Conservation (phyloP, 148 eudicot genomes). For the Persicaria maculosa region DNA sequence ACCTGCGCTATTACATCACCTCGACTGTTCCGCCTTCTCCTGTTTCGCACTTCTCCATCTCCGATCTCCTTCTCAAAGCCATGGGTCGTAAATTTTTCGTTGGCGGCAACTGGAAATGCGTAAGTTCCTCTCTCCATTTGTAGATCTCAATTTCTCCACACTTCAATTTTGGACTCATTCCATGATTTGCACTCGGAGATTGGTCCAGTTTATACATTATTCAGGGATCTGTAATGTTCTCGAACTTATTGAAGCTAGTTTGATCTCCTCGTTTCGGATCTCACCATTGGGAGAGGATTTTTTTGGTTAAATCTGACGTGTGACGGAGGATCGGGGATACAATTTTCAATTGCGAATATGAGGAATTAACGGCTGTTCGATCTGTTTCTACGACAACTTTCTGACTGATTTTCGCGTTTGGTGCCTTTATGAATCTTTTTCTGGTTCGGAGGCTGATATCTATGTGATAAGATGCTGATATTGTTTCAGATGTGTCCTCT, state of each 20-base stretch:
- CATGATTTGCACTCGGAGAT: not conserved
- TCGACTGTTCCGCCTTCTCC: not conserved
- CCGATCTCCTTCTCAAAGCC: not conserved
- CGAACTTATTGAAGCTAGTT: not conserved
- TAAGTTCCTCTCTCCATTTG: conserved; percentile 14
- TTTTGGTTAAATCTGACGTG: not conserved
- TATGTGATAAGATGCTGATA: not conserved
- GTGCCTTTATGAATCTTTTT: not conserved
- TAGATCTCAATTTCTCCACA: not conserved
- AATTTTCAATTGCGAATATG: not conserved
- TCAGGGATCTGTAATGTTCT: not conserved
- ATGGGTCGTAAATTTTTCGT: conserved; percentile 50
- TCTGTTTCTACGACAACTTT: not conserved
- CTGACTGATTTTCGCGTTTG: not conserved
- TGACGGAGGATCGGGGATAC: no score
- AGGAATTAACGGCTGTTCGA: not conserved
- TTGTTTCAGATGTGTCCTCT: not conserved
- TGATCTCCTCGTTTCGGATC: not conserved
- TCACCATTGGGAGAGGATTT: not conserved
- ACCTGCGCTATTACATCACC: not conserved
- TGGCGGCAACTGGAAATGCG: conserved; percentile 67
- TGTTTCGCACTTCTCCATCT: not conserved
- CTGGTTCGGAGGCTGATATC: not conserved
- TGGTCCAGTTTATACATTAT: not conserved
- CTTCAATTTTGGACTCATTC: not conserved